Evolutionary conservation across 176 grass and related monocot species (phyloP).

Genomic region (Alopecurus myosuroides): DNA sequence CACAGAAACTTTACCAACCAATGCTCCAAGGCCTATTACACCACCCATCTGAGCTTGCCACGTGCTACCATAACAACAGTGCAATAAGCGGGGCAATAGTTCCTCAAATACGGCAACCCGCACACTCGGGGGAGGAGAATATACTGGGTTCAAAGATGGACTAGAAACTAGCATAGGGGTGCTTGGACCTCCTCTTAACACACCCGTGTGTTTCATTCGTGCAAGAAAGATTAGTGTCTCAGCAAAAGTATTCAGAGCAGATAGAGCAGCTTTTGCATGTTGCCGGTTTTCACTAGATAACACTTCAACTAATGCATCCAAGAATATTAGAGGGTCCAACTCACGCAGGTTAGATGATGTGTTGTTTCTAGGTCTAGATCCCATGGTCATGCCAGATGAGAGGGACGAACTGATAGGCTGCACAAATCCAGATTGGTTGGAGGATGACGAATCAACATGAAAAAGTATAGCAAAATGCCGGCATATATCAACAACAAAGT

Average conservation of each 20-base stretch:
- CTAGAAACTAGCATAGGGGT: slow-evolving; percentile 98
- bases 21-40: slow-evolving; percentile 86
- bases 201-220: slow-evolving; percentile 74
- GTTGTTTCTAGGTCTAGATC: slow-evolving; percentile 64
- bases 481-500: slow-evolving; percentile 85
- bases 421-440: slow-evolving; percentile 45
- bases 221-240: slow-evolving; percentile 93
- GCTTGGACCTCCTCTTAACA: slow-evolving; percentile 80
- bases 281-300: slow-evolving; percentile 85
- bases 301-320: slow-evolving; percentile 92
- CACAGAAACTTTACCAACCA: slow-evolving; percentile 97
- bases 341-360: slow-evolving; percentile 84
- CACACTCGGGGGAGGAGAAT: slow-evolving; percentile 98
- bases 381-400: slow-evolving; percentile 45
- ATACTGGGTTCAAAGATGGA: slow-evolving; percentile 96
- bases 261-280: slow-evolving; percentile 88
- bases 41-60: slow-evolving; percentile 99
- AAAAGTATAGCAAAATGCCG: slow-evolving; percentile 98
- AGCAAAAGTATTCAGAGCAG: slow-evolving; percentile 80
- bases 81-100: slow-evolving; percentile 80
- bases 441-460: slow-evolving; percentile 69
- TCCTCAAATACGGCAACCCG: slow-evolving; percentile 92
- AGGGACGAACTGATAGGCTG: slow-evolving; percentile 53
- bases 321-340: slow-evolving; percentile 88
- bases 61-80: slow-evolving; percentile 96